Base-by-base conservation (phyloP, 2,329 filamentous ascomycete genomes). In the Phialophora macrospora region DNA sequence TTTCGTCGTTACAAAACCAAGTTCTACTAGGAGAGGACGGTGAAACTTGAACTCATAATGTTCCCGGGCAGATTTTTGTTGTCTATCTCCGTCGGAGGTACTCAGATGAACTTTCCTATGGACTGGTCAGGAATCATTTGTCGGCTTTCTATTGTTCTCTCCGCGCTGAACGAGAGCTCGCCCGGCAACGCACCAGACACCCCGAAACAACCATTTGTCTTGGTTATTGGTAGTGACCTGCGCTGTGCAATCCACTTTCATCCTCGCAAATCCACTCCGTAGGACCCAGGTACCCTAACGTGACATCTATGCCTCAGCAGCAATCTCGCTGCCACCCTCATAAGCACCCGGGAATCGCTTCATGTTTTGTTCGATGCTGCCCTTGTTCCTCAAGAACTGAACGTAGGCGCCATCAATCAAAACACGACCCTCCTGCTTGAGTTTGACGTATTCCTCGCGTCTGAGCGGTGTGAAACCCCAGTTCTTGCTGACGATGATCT, bases 401-500 rank as follows among this genome's bases (percentile, higher is more conserved):
- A 99, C 95, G 85, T 99, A 99, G 77, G 95, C 95, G 89, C 95
- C 95, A 77, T 99, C 95, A 76, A 96, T 90, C 87, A 94, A 92
- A 84, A 99, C 90, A 80, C 88, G 90, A 80, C 95, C 95, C 78
- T 90, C 90, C 80, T 92, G 87, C 88, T 96, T 96, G 86, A 94
- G 91, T 83, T 93, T 88, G 80, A 96, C 86, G 86, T 98, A 99
- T 83, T 99, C 95, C 76, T 98, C 95, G 77, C 95, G 93, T 79
- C 92, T 90, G 77, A 99, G 92, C 80, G 93, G 93, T 71, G 95
- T 99, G 91, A 99, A 99, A 76, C 95, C 95, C 95, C 95, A 99
- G 90, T 99, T 99, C 93, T 98, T 99, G 87, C 91, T 96, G 85
- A 98, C 90, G 79, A 99, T 97, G 86, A 99, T 98, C 93, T 99